Evolutionary conservation across 495 filamentous ascomycete species (phyloP).

Genomic region (Penicillium cinerascens): DNA sequence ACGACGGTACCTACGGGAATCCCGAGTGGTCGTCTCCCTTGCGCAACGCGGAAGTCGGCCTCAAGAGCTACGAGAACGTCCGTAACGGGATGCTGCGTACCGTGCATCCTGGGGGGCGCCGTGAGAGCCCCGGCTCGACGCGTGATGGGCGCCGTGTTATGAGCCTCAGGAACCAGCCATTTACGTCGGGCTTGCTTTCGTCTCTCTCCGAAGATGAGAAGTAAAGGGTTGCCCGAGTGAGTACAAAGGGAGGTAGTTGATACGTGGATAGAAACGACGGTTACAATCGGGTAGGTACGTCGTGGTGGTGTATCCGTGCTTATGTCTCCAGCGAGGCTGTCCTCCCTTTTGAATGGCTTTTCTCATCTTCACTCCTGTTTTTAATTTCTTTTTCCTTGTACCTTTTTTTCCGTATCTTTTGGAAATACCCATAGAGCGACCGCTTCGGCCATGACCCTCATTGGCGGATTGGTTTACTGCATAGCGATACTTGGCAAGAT

Average conservation of each 20-base stretch:
- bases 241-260: neutral
- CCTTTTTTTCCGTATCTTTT: neutral
- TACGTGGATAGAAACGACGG: neutral
- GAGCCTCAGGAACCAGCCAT: constrained; percentile 3
- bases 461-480: too few species aligned
- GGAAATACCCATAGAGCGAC: too few species aligned
- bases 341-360: neutral
- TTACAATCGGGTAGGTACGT: neutral
- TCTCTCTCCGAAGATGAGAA: neutral
- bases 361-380: neutral
- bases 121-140: neutral
- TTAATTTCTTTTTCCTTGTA: neutral
- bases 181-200: neutral
- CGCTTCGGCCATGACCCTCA: too few species aligned
- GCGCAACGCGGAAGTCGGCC: neutral
- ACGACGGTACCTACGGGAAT: neutral
- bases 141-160: neutral
- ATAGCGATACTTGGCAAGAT: too few species aligned
- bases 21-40: neutral
- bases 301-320: neutral
- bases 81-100: constrained; percentile 7
- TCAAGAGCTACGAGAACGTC: constrained; percentile 6
- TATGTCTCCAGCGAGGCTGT: neutral
- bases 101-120: constrained; percentile 1
- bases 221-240: neutral